Percentiles rank a stretch among this genome's conserved stretches.
Evolutionary conservation across 768 basidiomycete genomes (phyloP).

Genomic region (Zangia roseola): DNA sequence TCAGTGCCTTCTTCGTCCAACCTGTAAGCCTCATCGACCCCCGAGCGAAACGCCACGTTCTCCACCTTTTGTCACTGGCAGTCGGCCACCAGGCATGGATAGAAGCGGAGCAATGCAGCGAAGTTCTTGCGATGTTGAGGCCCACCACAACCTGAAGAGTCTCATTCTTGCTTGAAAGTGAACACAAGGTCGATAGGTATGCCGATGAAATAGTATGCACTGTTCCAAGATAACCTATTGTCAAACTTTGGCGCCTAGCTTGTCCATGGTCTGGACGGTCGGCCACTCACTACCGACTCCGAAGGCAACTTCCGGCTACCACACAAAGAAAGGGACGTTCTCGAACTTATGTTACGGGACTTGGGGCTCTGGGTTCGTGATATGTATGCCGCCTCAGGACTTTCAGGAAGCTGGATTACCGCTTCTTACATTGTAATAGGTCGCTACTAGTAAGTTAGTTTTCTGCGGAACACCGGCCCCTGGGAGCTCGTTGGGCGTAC

Average conservation of each 20-base stretch:
- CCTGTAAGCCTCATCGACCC: slow-evolving; percentile 37
- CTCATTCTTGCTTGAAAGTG: slow-evolving; percentile 58
- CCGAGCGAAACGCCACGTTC: slow-evolving; percentile 55
- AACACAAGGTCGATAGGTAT: slow-evolving; percentile 82
- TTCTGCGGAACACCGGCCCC: slow-evolving; percentile 93
- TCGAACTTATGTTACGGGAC: too few relatives aligned
- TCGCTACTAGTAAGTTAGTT: slow-evolving; percentile 77
- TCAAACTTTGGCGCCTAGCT: slow-evolving; percentile 2
- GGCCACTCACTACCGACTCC: background rate
- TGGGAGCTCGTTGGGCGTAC: slow-evolving; percentile 78
- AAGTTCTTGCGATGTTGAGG: slow-evolving; percentile 47
- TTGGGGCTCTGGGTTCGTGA: too few relatives aligned
- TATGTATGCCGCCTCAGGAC: too few relatives aligned
- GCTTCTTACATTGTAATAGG: too few relatives aligned
- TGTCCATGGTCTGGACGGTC: slow-evolving; percentile 56
- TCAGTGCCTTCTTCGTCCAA: background rate
- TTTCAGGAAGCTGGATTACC: too few relatives aligned
- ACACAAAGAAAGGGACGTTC: too few relatives aligned
- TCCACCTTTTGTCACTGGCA: slow-evolving; percentile 70
- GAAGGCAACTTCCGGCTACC: too few relatives aligned
- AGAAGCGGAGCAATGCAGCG: slow-evolving; percentile 13
- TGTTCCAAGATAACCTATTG: slow-evolving; percentile 17
- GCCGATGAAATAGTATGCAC: slow-evolving; percentile 78
- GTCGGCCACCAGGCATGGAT: slow-evolving; percentile 57
- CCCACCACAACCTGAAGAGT: slow-evolving; percentile 87